Conservation (phyloP, 2,329 filamentous ascomycete genomes). For the Xylaria polymorpha region DNA sequence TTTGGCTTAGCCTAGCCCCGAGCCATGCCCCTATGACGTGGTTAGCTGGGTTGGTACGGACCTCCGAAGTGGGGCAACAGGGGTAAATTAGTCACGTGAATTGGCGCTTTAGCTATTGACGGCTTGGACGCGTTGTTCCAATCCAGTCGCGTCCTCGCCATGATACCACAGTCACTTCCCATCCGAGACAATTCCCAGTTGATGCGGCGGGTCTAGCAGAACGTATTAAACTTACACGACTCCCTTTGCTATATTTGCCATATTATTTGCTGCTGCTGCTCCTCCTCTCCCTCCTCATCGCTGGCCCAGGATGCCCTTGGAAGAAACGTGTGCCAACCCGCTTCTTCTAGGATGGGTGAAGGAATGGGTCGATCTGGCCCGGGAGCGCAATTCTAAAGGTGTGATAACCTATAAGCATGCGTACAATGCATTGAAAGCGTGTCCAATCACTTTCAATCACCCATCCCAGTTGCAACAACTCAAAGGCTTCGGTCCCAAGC, state of each 20-base stretch:
- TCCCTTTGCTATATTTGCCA: constrained; percentile 19
- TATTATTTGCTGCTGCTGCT: constrained; percentile 17
- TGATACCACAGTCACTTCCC: not conserved
- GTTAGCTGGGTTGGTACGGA: not conserved
- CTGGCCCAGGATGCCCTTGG: constrained; percentile 39
- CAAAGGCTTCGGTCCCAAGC: constrained; percentile 77
- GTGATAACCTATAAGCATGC: constrained; percentile 79
- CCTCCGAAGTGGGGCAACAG: not conserved
- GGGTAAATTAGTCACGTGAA: constrained; percentile 37
- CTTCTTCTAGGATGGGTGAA: constrained; percentile 78
- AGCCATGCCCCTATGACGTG: constrained; percentile 24
- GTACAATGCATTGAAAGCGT: constrained; percentile 80
- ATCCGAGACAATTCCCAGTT: not conserved
- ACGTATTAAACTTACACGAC: not conserved
- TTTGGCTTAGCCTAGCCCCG: constrained; percentile 9
- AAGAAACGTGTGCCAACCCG: constrained; percentile 71
- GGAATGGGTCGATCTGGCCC: constrained; percentile 78
- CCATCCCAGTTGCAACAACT: constrained; percentile 78
- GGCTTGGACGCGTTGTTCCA: constrained; percentile 29
- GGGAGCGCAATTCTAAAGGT: constrained; percentile 76
- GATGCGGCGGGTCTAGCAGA: not conserved
- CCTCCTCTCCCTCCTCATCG: not conserved
- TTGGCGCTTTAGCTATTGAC: constrained; percentile 34
- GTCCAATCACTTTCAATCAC: constrained; percentile 76
- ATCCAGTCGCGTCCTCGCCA: constrained; percentile 11